A percentile compares a stretch with the other conserved stretches of the same genome.
Evolutionary conservation across 352 stramenopile genomes (phyloP).

Genomic region (Pythium sukuiense): DNA sequence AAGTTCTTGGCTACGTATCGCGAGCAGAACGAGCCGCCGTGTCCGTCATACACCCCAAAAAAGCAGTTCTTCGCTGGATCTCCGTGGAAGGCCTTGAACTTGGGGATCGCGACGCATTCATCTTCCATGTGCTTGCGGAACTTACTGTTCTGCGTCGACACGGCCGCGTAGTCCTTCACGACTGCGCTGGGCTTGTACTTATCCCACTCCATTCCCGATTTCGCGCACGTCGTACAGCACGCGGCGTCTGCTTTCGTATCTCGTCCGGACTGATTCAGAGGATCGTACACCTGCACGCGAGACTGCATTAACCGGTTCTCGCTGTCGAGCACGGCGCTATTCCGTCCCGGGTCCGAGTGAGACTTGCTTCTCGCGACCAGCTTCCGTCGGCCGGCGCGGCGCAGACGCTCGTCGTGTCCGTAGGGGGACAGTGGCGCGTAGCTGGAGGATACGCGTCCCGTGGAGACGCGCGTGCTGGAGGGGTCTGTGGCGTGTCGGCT

Average conservation of each 20-base stretch:
- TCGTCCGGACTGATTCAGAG: not conserved
- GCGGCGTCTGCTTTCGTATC: slow-evolving; percentile 4
- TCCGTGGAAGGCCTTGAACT: slow-evolving; percentile 55
- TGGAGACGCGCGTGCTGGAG: slow-evolving; percentile 12
- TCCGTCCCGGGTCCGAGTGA: slow-evolving; percentile 14
- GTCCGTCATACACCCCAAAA: slow-evolving; percentile 84
- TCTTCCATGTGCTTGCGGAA: slow-evolving; percentile 85
- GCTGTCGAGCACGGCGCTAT: slow-evolving; percentile 6
- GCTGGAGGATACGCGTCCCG: slow-evolving; percentile 17
- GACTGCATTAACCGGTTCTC: slow-evolving; percentile 9
- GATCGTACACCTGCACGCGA: slow-evolving; percentile 12
- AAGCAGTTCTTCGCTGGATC: slow-evolving; percentile 72
- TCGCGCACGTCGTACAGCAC: slow-evolving; percentile 18
- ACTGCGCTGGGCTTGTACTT: slow-evolving; percentile 44
- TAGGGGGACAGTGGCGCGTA: slow-evolving; percentile 9
- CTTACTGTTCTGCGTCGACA: slow-evolving; percentile 80
- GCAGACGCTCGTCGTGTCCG: slow-evolving; percentile 18
- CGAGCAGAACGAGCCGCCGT: slow-evolving; percentile 77
- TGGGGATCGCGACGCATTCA: slow-evolving; percentile 74
- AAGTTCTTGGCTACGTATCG: slow-evolving; percentile 79
- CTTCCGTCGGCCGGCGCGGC: slow-evolving; percentile 17
- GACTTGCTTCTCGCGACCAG: slow-evolving; percentile 19
- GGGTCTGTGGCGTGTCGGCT: not conserved
- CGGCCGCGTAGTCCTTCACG: slow-evolving; percentile 65
- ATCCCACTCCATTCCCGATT: slow-evolving; percentile 30